Evolutionary conservation across 345 rosid genomes (phyloP).

Genomic region (Arabis hirsuta): DNA sequence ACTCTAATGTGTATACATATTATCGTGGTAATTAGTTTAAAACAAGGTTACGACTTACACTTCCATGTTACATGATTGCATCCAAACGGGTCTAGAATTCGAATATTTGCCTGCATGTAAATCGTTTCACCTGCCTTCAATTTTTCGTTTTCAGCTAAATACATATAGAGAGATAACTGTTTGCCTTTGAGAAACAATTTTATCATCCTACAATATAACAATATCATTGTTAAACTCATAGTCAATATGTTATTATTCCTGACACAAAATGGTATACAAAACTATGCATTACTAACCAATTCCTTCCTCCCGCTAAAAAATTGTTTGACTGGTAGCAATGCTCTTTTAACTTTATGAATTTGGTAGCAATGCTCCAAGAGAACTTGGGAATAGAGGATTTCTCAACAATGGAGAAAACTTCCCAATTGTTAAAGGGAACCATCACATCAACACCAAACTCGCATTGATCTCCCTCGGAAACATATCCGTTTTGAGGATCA

Average conservation of each 20-base stretch:
- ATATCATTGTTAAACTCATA: background rate
- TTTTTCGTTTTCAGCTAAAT: background rate
- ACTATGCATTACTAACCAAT: background rate
- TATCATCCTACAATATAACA: background rate
- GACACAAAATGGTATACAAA: background rate
- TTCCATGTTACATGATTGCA: background rate
- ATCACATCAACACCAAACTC: slow-evolving; percentile 31
- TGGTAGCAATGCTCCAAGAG: background rate
- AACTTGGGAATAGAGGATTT: background rate
- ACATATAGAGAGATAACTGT: background rate
- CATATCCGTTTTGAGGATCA: background rate
- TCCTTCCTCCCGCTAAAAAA: background rate
- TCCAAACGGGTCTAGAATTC: slow-evolving; percentile 27
- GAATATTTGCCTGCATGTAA: background rate
- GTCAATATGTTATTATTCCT: background rate
- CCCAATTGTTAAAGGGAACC: slow-evolving; percentile 2
- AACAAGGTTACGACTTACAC: background rate
- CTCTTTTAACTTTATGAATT: background rate
- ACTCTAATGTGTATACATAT: background rate
- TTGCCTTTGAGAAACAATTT: slow-evolving; percentile 15
- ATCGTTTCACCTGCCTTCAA: background rate
- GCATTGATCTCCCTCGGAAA: slow-evolving; percentile 12
- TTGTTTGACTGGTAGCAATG: background rate
- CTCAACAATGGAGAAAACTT: background rate
- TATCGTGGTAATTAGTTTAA: background rate